Conservation (phyloP, 345 rosid genomes). For the Eutrema japonicum region DNA sequence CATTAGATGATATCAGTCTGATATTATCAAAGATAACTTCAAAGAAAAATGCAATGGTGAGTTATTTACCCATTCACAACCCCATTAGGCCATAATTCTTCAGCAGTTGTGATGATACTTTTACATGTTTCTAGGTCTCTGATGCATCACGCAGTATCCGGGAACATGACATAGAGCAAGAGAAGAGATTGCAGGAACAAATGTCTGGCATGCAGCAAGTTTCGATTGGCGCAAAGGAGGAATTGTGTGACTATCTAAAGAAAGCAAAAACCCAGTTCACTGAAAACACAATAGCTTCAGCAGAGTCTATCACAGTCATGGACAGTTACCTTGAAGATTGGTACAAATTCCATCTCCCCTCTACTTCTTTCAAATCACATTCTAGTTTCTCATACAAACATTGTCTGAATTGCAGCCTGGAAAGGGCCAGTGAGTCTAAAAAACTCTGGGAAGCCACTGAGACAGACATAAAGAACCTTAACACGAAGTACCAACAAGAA, state of each 20-base stretch:
- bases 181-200: slow-evolving; percentile 58
- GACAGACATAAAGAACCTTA: slow-evolving; percentile 47
- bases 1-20: slow-evolving; percentile 61
- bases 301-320: slow-evolving; percentile 59
- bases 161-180: slow-evolving; percentile 51
- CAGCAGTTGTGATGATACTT: not conserved
- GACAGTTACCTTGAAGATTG: slow-evolving; percentile 65
- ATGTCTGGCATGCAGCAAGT: slow-evolving; percentile 65
- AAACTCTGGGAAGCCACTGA: slow-evolving; percentile 61
- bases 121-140: slow-evolving; percentile 54
- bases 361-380: not conserved
- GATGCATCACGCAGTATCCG: slow-evolving; percentile 62
- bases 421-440: slow-evolving; percentile 49
- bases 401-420: slow-evolving; percentile 54
- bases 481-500: slow-evolving; percentile 40
- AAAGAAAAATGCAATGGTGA: slow-evolving; percentile 69
- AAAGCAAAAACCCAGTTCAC: slow-evolving; percentile 53
- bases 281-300: slow-evolving; percentile 64
- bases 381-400: slow-evolving; percentile 7
- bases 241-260: slow-evolving; percentile 53
- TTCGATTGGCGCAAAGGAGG: slow-evolving; percentile 56
- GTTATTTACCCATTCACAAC: slow-evolving; percentile 18
- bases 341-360: slow-evolving; percentile 43
- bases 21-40: slow-evolving; percentile 69
- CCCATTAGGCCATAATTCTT: not conserved